Base-by-base conservation (phyloP, 2,329 filamentous ascomycete genomes). In the Ceratocystis destructans region DNA sequence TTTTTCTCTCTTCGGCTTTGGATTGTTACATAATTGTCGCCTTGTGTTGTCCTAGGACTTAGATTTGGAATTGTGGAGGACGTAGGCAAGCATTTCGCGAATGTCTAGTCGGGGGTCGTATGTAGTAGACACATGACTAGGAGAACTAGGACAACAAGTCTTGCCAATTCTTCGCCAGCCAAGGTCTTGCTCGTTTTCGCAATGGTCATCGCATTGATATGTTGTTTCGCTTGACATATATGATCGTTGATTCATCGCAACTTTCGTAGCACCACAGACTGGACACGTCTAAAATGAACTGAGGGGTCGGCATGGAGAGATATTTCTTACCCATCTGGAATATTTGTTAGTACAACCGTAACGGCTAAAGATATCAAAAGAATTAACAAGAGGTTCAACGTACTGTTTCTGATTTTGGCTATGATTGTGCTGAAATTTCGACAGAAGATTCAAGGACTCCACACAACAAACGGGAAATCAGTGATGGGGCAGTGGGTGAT, bases 301-400 rank as follows among this genome's bases (percentile, higher is more conserved):
- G 37, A 33, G 48, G 31, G 20, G 41, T 59, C 22, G 48, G 37
- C 41, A 61, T 48, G 37, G 37, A 33, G 62, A 59, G 22, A 28
- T 53, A 66, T 69, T 72, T 74, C 82, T 84, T 84, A 85, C 83
- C 82, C 83, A 85, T 85, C 82, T 85, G 75, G 70, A 70, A 69
- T 53, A 69, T 71, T 31, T 70, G 75, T 81, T 74, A 81, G 78
- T 73, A 71, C 65, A 68, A 67, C 22, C 22, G 66, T 41, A 67
- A 45, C 64, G 28, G 44, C 45, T 50, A 33, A 65, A n/a, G 41
- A 68, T 62, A 64, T 64, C 55, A 66, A 61, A 37, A 31, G 59
- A 64, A 68, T 55, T 28, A 64, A 66, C 28, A 28, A 44, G 10
- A 55, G 41, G 50, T 50, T 68, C 64, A 66, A 68, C 67, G 55